Evolutionary conservation across 495 filamentous ascomycete species (phyloP), one percentile per base, ranked within the genome.

Genomic region (Penicillium chermesinum): DNA sequence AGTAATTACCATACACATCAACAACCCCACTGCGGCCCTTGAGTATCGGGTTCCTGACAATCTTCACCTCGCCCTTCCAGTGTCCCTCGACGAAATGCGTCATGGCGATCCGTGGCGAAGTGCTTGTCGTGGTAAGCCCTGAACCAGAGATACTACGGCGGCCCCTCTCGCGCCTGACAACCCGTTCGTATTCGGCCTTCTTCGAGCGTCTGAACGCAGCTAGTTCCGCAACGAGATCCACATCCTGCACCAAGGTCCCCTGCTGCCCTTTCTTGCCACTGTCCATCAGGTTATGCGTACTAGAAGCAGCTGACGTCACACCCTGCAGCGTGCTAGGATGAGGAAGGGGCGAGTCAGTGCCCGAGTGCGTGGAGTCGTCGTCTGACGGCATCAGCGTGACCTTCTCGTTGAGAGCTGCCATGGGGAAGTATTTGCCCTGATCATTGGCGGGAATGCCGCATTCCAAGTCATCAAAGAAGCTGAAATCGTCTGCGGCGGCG

Each of bases 381-480:
- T 71, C 64, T 3, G 67, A 63, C 7, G 70, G 62, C 38, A 66
- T 51, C 9, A 72, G 52, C 2, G 57, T 50, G 40, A 74, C 63
- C 41, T 72, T 76, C 38, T 76, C 70, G 13, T 71, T 72, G 2
- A 76, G 50, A 0, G 52, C 54, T 14, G 73, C 68, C 62, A 73
- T 66, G 2, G 74, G 72, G 41, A 72, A 65, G 47, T 73, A 72
- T 37, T 66, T 69, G 6, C 62, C 61, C 2, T 64, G 65, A 14
- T 72, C 68, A 38, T 67, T 65, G 14, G 68, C 61, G 15, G 72
- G 77, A 6, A 82, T 63, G 5, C 77, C 77, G 21, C 74, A 79
- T 57, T 83, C 81, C 33, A 78, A 79, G 38, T 81, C 79, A 1
- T 70, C 77, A 47, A 85, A 85, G 64, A 85, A 85, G 33, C 78